phyloP scores from a whole-genome alignment of 2,329 filamentous ascomycete genomes.

The Fusarium multiceps region DNA sequence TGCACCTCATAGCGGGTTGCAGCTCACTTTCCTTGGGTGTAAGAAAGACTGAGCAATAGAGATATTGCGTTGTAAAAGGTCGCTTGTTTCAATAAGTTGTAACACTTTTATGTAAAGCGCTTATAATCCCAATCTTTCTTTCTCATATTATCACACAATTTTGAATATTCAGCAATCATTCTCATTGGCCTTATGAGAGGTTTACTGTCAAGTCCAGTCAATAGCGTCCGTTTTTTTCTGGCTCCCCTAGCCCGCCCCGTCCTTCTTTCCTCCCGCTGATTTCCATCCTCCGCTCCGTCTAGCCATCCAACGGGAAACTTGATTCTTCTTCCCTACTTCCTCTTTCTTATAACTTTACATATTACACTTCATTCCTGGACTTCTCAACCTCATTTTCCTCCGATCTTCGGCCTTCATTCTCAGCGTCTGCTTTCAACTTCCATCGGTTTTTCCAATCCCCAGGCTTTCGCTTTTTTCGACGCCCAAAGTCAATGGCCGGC shows the following conservation, averaged over 20 bases:
- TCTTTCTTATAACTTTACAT: conserved; percentile 25
- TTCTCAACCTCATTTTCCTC: conserved; percentile 10
- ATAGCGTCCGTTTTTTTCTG: conserved; percentile 1
- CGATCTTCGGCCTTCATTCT: conserved; percentile 13
- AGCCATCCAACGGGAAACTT: conserved; percentile 40
- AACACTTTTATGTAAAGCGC: not conserved
- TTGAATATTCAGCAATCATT: not conserved
- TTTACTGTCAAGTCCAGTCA: not conserved
- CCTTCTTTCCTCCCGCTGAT: conserved; percentile 30
- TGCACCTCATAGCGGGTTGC: not conserved
- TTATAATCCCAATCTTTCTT: not conserved
- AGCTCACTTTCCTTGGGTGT: conserved; percentile 3
- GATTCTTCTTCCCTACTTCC: conserved; percentile 33
- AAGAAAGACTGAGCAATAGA: not conserved
- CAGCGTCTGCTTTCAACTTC: conserved; percentile 16
- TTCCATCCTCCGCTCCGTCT: conserved; percentile 37
- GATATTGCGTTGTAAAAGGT: not conserved
- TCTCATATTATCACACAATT: not conserved
- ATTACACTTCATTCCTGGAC: conserved; percentile 12
- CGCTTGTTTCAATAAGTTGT: not conserved
- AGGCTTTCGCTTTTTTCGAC: conserved; percentile 31
- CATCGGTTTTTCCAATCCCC: conserved; percentile 19
- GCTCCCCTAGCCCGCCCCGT: conserved; percentile 18
- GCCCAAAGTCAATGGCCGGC: conserved; percentile 65
- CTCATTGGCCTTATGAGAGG: conserved; percentile 1